Conservation (phyloP, 768 basidiomycete species). For the Mycena crocata region DNA sequence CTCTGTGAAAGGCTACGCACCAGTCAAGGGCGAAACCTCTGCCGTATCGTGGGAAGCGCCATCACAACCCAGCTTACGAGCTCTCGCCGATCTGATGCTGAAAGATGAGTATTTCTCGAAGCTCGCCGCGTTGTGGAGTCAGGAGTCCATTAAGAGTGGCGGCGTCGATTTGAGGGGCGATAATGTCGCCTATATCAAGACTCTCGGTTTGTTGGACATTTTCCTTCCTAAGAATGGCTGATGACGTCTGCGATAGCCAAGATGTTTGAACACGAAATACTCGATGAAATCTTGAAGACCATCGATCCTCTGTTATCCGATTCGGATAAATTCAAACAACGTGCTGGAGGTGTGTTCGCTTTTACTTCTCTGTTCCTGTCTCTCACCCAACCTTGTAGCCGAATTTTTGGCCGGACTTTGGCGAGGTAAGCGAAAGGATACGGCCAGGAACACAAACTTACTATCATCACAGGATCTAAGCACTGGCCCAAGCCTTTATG, state of each 20-base stretch:
- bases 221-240: background rate
- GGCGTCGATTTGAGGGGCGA: constrained; percentile 68
- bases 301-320: constrained; percentile 75
- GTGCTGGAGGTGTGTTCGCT: constrained; percentile 73
- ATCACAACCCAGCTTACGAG: constrained; percentile 62
- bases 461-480: constrained; percentile 69
- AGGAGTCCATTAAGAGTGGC: constrained; percentile 77
- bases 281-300: constrained; percentile 64
- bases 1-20: constrained; percentile 69
- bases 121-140: constrained; percentile 76
- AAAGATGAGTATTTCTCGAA: constrained; percentile 69
- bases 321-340: constrained; percentile 85
- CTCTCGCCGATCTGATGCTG: constrained; percentile 60
- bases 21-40: constrained; percentile 49
- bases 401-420: constrained; percentile 77
- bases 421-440: constrained; percentile 62
- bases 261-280: constrained; percentile 63
- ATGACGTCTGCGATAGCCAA: constrained; percentile 61
- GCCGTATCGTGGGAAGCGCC: constrained; percentile 64
- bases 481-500: constrained; percentile 77
- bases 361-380: constrained; percentile 15
- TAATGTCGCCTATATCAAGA: constrained; percentile 56
- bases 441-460: background rate
- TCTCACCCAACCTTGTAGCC: constrained; percentile 35
- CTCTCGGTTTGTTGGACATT: constrained; percentile 45